Evolutionary conservation across 2,329 filamentous ascomycete species (phyloP).

Genomic region (Aspergillus phoenicis): DNA sequence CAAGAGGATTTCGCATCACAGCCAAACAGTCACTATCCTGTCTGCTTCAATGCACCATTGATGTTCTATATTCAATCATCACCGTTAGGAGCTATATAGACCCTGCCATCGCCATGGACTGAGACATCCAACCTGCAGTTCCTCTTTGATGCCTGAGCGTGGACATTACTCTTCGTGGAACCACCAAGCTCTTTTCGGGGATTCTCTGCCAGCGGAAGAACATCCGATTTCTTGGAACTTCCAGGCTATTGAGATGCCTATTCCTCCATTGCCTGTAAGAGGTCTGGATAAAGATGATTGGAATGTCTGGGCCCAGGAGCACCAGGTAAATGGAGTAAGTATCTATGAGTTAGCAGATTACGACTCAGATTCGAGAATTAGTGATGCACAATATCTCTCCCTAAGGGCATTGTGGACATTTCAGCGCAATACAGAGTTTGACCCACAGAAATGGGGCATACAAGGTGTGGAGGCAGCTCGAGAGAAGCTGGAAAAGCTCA

Average conservation of each 20-base stretch:
- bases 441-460: neutral
- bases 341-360: neutral
- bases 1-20: too few relatives aligned
- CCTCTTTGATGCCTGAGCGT: too few relatives aligned
- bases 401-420: neutral
- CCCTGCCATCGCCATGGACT: too few relatives aligned
- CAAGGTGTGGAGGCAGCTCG: neutral
- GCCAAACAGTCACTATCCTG: too few relatives aligned
- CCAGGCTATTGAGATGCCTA: neutral
- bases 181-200: too few relatives aligned
- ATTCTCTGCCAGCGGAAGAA: too few relatives aligned
- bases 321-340: neutral
- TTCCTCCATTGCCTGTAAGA: neutral
- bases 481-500: neutral
- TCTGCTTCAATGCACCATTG: too few relatives aligned
- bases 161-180: too few relatives aligned
- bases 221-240: too few relatives aligned
- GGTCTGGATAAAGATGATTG: neutral
- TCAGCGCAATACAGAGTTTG: neutral
- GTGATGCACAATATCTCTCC: neutral
- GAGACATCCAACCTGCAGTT: too few relatives aligned
- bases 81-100: too few relatives aligned
- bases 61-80: too few relatives aligned
- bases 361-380: neutral
- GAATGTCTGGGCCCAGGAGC: neutral